Evolutionary conservation across 1,284 basidiomycete species (phyloP).

Genomic region (Trametes hirsuta): DNA sequence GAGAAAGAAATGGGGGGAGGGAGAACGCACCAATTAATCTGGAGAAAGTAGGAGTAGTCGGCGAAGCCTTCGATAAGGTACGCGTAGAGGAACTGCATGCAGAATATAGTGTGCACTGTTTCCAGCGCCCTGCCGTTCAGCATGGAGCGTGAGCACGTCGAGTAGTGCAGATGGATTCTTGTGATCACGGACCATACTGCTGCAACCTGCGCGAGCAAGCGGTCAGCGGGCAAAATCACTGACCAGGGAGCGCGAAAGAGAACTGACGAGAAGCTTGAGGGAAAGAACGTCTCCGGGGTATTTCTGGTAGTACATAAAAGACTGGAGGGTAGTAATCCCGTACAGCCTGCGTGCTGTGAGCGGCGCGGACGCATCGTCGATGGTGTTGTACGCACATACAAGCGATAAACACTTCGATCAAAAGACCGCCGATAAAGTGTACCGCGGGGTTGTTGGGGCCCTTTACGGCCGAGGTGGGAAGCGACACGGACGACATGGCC

Average conservation of each 20-base stretch:
- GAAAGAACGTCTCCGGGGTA: constrained; percentile 1
- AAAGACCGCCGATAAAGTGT: constrained; percentile 6
- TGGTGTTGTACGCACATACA: constrained; percentile 1
- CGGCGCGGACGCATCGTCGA: neutral
- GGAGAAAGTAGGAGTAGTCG: constrained; percentile 2
- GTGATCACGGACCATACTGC: constrained; percentile 2
- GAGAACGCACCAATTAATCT: constrained; percentile 19
- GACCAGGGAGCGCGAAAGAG: neutral
- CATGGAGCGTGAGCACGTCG: neutral
- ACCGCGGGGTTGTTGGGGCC: constrained; percentile 5
- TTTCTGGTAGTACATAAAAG: constrained; percentile 16
- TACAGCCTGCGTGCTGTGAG: constrained; percentile 5
- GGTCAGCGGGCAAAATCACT: neutral
- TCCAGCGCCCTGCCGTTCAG: constrained; percentile 14
- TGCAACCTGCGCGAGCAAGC: neutral
- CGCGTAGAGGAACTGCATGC: constrained; percentile 21
- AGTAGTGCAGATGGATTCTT: neutral
- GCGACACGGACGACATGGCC: no score
- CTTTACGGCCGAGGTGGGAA: neutral
- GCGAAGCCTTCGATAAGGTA: constrained; percentile 21
- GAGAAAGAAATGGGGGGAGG: neutral
- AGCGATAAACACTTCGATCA: constrained; percentile 12
- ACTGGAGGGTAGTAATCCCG: constrained; percentile 11
- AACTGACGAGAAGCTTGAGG: constrained; percentile 4
- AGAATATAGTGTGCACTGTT: constrained; percentile 21